Evolutionary conservation across 768 basidiomycete species (phyloP), one percentile per base, ranked within the genome.

Genomic region (Cantharellus cinnabarinus): DNA sequence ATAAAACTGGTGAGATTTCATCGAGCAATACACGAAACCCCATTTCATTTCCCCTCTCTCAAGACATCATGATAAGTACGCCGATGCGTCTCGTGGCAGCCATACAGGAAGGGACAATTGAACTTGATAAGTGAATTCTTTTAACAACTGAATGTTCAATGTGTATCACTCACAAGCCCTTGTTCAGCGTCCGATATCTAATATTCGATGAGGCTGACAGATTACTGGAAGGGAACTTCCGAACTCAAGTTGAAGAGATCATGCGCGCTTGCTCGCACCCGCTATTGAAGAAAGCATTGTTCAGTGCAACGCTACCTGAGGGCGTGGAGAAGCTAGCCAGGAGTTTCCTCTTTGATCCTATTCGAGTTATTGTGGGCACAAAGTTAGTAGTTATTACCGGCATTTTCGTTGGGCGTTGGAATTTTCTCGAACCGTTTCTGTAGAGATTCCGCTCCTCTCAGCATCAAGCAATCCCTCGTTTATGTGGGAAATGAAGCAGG

Each of bases 401-500:
- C 44, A 41, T 20, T 58, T 53, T 50, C 40, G 14, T 42, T 14
- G 14, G 35, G 14, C 29, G 44, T 39, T 37, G 7, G 37, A 3
- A 34, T 50, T 38, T 56, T 20, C 58, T 14, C 60, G 60, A 42
- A 15, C 50, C 42, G 59, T 20, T 44, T 41, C 10, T 41, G 5
- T 64, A 95, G 93, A 71, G 95, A 99, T 67, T 89, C 91, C 0
- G 94, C 95, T 0, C 80, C 94, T 0, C 83, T 89, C 2, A 80
- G 87, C n/a, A 91, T 98, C 42, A 68, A 79, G 1, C 95, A 99
- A 70, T 78, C 82, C 1, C 77, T 99, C 29, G 82, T 83, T 20
- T 99, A 95, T 67, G 90, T 93, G 58, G 86, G 88, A 29, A 85
- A 89, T 56, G 95, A 98, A 65, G 75, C 81, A 2, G 95, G 91